Evolutionary conservation across 192 early-diverging fungal species (phyloP).

Genomic region (Linnemannia elongata): DNA sequence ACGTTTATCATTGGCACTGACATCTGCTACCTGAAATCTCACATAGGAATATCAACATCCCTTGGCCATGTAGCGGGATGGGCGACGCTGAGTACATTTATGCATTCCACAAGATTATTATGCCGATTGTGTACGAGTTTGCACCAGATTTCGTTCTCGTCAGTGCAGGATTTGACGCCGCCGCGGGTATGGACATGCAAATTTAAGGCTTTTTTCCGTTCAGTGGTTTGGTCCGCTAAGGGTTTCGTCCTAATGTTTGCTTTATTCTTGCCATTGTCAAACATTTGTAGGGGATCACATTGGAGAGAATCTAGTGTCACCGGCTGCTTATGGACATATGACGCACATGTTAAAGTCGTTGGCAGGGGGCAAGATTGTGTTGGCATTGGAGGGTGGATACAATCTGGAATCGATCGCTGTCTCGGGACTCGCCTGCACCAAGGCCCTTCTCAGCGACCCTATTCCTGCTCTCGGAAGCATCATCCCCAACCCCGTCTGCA

Average conservation of each 20-base stretch:
- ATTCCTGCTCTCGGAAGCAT: constrained; percentile 54
- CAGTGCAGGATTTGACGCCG: constrained; percentile 93
- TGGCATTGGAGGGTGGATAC: constrained; percentile 93
- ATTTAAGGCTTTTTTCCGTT: not conserved
- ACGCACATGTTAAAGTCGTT: constrained; percentile 83
- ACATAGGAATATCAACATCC: constrained; percentile 86
- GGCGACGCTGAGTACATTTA: constrained; percentile 91
- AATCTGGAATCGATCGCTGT: constrained; percentile 81
- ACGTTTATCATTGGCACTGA: not conserved
- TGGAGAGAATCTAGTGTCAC: constrained; percentile 85
- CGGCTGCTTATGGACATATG: constrained; percentile 88
- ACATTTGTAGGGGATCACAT: constrained; percentile 75
- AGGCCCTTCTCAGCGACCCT: constrained; percentile 76
- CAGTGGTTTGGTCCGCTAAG: not conserved
- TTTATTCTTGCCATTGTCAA: not conserved
- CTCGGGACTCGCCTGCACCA: constrained; percentile 83
- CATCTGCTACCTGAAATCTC: not conserved
- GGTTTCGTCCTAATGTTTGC: not conserved
- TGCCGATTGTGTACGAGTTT: constrained; percentile 90
- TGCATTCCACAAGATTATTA: constrained; percentile 81
- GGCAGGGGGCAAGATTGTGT: constrained; percentile 78
- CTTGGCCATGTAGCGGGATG: constrained; percentile 83
- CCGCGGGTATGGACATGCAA: constrained; percentile 55
- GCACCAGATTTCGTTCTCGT: constrained; percentile 87
- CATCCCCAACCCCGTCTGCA: constrained; percentile 57